Conservation (phyloP, 2,329 filamentous ascomycete species). For the Aspergillus versicolor region DNA sequence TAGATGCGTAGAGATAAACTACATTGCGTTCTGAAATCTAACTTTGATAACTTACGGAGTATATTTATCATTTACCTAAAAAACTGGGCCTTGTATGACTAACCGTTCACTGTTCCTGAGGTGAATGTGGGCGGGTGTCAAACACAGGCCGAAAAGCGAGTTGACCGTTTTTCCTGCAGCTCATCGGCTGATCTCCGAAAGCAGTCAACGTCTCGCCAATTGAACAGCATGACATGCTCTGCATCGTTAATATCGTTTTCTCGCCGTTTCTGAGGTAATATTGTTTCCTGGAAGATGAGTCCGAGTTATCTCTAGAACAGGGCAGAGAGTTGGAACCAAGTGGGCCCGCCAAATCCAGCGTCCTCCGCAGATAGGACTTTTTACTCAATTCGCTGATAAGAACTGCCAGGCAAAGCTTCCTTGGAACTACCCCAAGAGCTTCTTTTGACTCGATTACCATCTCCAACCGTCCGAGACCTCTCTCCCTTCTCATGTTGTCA, state of each 20-base stretch:
- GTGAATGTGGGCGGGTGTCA: not conserved
- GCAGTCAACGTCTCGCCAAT: not conserved
- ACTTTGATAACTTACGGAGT: not conserved
- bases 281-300: not conserved
- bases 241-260: not conserved
- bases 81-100: not conserved
- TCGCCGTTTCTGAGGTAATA: not conserved
- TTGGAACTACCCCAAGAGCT: not conserved
- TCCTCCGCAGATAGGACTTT: conserved; percentile 12
- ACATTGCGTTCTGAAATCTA: not conserved
- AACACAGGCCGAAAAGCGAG: not conserved
- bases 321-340: conserved; percentile 4
- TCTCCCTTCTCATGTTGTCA: conserved; percentile 1
- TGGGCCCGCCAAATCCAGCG: conserved; percentile 7
- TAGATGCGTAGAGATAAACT: not conserved
- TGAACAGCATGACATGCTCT: not conserved
- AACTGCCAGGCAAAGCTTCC: conserved; percentile 2
- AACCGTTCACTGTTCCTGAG: not conserved
- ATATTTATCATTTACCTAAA: not conserved
- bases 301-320: not conserved
- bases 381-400: conserved; percentile 9
- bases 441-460: not conserved
- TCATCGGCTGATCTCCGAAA: conserved; percentile 3
- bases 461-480: not conserved
- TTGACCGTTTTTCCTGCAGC: not conserved